Percentiles rank a stretch among this genome's conserved stretches.
Evolutionary conservation across 129 eudicot species (phyloP).

Genomic region (Artemisia argyi): DNA sequence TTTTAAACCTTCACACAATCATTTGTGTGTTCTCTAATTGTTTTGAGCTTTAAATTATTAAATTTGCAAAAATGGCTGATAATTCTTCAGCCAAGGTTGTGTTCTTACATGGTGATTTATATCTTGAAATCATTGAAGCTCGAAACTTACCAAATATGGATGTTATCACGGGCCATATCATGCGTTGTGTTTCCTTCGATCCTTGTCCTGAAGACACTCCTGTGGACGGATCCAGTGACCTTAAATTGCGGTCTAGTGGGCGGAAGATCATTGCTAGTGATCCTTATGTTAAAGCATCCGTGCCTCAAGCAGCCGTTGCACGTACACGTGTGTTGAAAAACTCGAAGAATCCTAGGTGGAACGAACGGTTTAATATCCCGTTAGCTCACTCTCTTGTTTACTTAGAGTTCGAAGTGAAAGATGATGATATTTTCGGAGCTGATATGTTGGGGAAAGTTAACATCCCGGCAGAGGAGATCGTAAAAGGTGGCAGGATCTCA

Average conservation of each 20-base stretch:
- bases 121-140: conserved; percentile 64
- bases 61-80: conserved; percentile 37
- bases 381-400: conserved; percentile 52
- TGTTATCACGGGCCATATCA: conserved; percentile 65
- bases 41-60: neutral
- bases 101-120: conserved; percentile 76
- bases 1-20: conserved; percentile 2
- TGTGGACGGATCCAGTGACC: conserved; percentile 29
- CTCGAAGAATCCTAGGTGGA: conserved; percentile 75
- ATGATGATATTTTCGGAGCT: conserved; percentile 74
- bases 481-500: conserved; percentile 42
- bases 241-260: conserved; percentile 31
- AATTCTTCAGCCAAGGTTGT: conserved; percentile 34
- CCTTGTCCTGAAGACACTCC: conserved; percentile 43
- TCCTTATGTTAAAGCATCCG: conserved; percentile 85
- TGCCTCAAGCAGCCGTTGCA: conserved; percentile 74
- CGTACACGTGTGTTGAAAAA: conserved; percentile 85
- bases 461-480: conserved; percentile 49
- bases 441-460: conserved; percentile 52
- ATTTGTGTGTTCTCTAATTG: neutral
- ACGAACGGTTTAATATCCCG: conserved; percentile 58
- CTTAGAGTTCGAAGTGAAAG: conserved; percentile 75
- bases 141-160: conserved; percentile 79
- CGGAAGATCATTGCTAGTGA: conserved; percentile 83
- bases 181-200: conserved; percentile 55